Percentiles rank a stretch among this genome's conserved stretches.
phyloP scores from a whole-genome alignment of 257 asterid genomes.

The Prunella vulgaris region DNA sequence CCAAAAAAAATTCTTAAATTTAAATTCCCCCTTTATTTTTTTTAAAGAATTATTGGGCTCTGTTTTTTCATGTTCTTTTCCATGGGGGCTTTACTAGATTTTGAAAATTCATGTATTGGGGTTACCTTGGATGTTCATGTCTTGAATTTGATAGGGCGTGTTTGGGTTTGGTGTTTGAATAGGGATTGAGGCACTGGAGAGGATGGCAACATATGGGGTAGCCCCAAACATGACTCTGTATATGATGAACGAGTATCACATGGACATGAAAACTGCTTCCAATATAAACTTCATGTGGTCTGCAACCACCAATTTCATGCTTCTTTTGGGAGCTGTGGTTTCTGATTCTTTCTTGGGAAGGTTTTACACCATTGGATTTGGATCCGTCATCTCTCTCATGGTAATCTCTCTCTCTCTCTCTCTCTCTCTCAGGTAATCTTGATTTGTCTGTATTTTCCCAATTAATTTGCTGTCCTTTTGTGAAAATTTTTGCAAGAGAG shows the following conservation, averaged over 20 bases:
- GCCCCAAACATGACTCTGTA: slow-evolving; percentile 60
- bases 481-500: neutral
- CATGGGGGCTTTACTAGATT: neutral
- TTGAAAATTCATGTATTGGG: neutral
- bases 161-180: no score
- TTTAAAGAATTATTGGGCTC: neutral
- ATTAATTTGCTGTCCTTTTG: neutral
- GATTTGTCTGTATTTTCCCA: neutral
- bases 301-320: slow-evolving; percentile 51
- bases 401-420: slow-evolving; percentile 25
- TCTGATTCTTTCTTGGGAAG: slow-evolving; percentile 68
- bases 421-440: neutral
- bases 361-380: slow-evolving; percentile 52
- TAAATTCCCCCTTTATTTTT: neutral
- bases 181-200: slow-evolving; percentile 59
- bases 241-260: slow-evolving; percentile 47
- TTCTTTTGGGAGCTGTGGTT: slow-evolving; percentile 52
- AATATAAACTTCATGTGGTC: slow-evolving; percentile 59
- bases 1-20: no score
- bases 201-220: slow-evolving; percentile 50
- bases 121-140: neutral
- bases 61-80: neutral
- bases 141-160: neutral
- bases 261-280: slow-evolving; percentile 52
- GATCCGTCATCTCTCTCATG: slow-evolving; percentile 49